These are phyloP conservation scores for Juncus effusus DNA, from an alignment of 176 grass and related monocot genomes.

Conservation along the genomic window DNA sequence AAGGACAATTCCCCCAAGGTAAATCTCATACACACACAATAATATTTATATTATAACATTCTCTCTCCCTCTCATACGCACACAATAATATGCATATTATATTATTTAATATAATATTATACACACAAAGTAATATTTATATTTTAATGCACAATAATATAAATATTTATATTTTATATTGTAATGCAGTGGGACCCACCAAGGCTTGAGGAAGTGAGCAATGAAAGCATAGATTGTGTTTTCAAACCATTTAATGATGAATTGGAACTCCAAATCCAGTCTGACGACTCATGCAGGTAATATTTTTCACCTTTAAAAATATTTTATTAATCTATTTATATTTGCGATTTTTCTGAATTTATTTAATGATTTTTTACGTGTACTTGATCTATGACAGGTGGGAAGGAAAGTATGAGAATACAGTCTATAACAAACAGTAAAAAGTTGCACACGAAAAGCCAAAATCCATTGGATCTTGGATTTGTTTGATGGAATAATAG, in stretches of 20 bases:
- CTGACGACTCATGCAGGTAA: conserved; percentile 58
- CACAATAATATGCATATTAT: too few species aligned
- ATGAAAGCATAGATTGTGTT: conserved; percentile 51
- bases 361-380: neutral
- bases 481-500: neutral
- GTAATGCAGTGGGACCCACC: conserved; percentile 65
- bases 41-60: neutral
- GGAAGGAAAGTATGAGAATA: conserved; percentile 74
- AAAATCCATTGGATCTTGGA: neutral
- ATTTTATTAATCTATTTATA: neutral
- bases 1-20: conserved; percentile 97
- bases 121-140: too few species aligned
- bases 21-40: neutral
- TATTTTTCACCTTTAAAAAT: neutral
- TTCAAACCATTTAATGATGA: conserved; percentile 66
- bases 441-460: neutral
- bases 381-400: conserved; percentile 46
- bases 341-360: too few species aligned
- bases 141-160: neutral
- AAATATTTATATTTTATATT: conserved; percentile 10
- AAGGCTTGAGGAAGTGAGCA: conserved; percentile 55
- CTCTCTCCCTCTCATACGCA: neutral
- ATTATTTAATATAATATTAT: too few species aligned
- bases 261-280: conserved; percentile 64
- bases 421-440: conserved; percentile 39